These are phyloP conservation scores for Colletotrichum tamarilloi DNA, from an alignment of 2,329 filamentous ascomycete species.

Conservation along the genomic window DNA sequence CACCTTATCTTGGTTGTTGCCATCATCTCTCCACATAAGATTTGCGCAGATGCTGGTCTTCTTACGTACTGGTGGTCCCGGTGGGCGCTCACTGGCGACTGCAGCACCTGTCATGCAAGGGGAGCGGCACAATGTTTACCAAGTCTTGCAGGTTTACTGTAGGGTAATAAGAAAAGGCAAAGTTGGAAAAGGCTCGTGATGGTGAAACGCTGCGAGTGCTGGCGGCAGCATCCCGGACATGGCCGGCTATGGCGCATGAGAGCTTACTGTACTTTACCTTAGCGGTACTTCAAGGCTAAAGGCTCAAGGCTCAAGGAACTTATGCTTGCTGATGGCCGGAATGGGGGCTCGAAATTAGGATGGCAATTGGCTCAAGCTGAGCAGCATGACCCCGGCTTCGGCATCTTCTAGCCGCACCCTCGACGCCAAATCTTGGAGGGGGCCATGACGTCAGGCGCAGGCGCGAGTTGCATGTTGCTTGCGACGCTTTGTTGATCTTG, in stretches of 20 bases:
- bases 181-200: constrained; percentile 28
- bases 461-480: constrained; percentile 18
- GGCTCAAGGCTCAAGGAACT: too few species aligned
- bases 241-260: too few species aligned
- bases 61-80: constrained; percentile 12
- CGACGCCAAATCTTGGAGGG: not conserved
- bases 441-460: constrained; percentile 27
- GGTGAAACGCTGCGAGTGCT: constrained; percentile 25
- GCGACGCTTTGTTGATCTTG: constrained; percentile 34
- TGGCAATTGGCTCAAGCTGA: constrained; percentile 4
- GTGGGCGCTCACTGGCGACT: too few species aligned
- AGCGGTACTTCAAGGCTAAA: too few species aligned
- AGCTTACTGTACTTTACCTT: not conserved
- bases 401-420: constrained; percentile 27
- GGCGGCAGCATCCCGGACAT: constrained; percentile 14
- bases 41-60: not conserved
- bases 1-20: not conserved
- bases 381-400: constrained; percentile 18
- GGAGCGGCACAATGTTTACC: too few species aligned
- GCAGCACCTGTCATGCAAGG: too few species aligned
- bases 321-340: not conserved
- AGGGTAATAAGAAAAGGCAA: not conserved
- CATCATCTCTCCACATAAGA: not conserved
- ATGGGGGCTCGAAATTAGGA: not conserved
- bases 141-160: too few species aligned